phyloP scores from a whole-genome alignment of 805 yeast genomes.

The Saccharomycopsis capsularis region DNA sequence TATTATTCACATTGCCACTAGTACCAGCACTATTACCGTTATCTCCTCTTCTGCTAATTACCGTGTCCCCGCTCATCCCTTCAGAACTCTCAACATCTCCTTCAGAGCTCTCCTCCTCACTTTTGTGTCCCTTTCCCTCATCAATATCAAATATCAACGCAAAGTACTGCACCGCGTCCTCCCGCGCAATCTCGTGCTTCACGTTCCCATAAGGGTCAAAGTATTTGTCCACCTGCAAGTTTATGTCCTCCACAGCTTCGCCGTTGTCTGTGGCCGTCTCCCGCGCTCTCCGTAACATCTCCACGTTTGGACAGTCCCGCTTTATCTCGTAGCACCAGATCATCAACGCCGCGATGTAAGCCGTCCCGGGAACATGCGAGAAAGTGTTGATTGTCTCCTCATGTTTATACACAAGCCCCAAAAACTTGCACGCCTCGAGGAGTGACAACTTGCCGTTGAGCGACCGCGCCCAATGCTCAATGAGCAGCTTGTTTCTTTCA shows the following conservation, averaged over 20 bases:
- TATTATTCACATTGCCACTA: neutral
- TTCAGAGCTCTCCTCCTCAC: neutral
- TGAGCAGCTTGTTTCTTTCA: constrained; percentile 20
- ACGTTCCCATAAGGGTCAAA: constrained; percentile 3
- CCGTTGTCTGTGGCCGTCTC: neutral
- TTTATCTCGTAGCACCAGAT: constrained; percentile 23
- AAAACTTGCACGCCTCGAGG: constrained; percentile 27
- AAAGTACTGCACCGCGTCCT: constrained; percentile 9
- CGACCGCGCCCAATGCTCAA: constrained; percentile 27
- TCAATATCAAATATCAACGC: neutral
- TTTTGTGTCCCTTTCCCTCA: neutral
- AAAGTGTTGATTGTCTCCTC: constrained; percentile 24
- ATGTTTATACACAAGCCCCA: constrained; percentile 26
- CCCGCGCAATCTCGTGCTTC: constrained; percentile 1
- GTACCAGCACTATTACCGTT: too few relatives aligned
- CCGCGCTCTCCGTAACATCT: neutral
- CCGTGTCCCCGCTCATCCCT: neutral
- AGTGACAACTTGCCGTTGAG: constrained; percentile 26
- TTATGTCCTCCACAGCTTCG: neutral
- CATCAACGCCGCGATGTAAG: constrained; percentile 22
- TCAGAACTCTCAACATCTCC: neutral
- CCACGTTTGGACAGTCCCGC: constrained; percentile 8
- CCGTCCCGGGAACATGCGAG: constrained; percentile 26
- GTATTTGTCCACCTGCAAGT: constrained; percentile 3
- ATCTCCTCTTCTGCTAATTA: too few relatives aligned